Evolutionary conservation across 805 yeast genomes (phyloP).

Genomic region (Hanseniaspora jakobsenii): DNA sequence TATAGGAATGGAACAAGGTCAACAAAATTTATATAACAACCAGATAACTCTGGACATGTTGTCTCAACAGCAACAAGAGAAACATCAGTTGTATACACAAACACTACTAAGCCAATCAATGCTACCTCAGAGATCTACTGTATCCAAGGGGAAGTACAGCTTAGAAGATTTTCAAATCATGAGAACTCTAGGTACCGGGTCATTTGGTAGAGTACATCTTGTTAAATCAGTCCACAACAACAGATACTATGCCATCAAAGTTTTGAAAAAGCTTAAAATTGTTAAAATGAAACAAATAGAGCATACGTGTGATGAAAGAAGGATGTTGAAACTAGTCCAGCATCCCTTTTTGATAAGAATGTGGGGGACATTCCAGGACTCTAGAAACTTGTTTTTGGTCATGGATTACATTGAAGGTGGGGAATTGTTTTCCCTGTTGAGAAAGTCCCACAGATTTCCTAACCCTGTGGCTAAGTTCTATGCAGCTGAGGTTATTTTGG

Average conservation of each 20-base stretch:
- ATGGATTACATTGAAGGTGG: slow-evolving; percentile 98
- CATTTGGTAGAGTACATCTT: slow-evolving; percentile 87
- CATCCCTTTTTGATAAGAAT: slow-evolving; percentile 85
- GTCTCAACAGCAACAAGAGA: slow-evolving; percentile 10
- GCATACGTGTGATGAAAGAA: slow-evolving; percentile 88
- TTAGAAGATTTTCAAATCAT: slow-evolving; percentile 68
- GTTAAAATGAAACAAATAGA: slow-evolving; percentile 90
- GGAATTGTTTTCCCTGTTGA: slow-evolving; percentile 69
- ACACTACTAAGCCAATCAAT: neutral
- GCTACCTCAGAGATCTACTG: slow-evolving; percentile 13
- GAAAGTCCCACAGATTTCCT: slow-evolving; percentile 86
- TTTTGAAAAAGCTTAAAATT: slow-evolving; percentile 72
- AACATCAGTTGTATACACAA: neutral
- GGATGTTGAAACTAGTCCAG: slow-evolving; percentile 73
- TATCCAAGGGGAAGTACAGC: slow-evolving; percentile 55
- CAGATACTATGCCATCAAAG: slow-evolving; percentile 86
- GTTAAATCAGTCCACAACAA: slow-evolving; percentile 83
- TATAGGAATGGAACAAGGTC: neutral
- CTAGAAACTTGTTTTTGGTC: slow-evolving; percentile 73
- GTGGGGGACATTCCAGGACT: slow-evolving; percentile 96
- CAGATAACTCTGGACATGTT: slow-evolving; percentile 9
- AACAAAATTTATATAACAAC: neutral
- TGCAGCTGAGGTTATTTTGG: slow-evolving; percentile 80
- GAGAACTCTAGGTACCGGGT: slow-evolving; percentile 89
- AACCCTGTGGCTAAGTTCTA: slow-evolving; percentile 93